A percentile compares a stretch with the other conserved stretches of the same genome.
These are phyloP conservation scores for Agaricus subrufescens DNA, from an alignment of 768 basidiomycete genomes.

Conservation along the genomic window DNA sequence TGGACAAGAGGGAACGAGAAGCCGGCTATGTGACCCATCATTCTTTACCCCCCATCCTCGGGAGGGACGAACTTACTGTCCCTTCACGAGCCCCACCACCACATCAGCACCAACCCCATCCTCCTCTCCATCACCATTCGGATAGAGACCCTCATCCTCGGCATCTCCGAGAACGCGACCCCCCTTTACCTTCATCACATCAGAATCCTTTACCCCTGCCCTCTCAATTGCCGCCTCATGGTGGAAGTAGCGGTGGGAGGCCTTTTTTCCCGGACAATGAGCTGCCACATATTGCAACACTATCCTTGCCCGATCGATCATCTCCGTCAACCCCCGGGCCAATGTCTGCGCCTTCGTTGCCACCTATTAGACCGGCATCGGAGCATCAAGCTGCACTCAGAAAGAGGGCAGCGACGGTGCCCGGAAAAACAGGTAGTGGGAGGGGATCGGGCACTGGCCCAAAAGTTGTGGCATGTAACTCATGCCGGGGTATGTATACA, in stretches of 20 bases:
- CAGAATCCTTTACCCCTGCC: constrained; percentile 10
- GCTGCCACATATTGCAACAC: constrained; percentile 68
- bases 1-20: constrained; percentile 36
- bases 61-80: constrained; percentile 30
- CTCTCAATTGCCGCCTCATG: not conserved
- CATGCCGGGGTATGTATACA: constrained; percentile 67
- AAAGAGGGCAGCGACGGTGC: constrained; percentile 65
- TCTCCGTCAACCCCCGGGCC: constrained; percentile 51
- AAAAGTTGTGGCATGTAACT: constrained; percentile 86
- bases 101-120: constrained; percentile 14
- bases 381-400: constrained; percentile 66
- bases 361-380: constrained; percentile 61
- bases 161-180: constrained; percentile 10
- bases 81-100: constrained; percentile 23
- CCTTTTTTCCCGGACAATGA: constrained; percentile 56
- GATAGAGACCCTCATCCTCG: constrained; percentile 16
- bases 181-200: not conserved
- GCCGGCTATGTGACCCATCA: constrained; percentile 23
- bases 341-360: constrained; percentile 61
- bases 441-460: constrained; percentile 67
- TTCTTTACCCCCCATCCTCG: constrained; percentile 32
- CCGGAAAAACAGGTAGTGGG: constrained; percentile 43
- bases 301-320: constrained; percentile 48
- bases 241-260: constrained; percentile 13
- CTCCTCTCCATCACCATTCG: constrained; percentile 11